Evolutionary conservation across 768 basidiomycete genomes (phyloP), one percentile per base, ranked within the genome.

Genomic region (Psilocybe sp.): DNA sequence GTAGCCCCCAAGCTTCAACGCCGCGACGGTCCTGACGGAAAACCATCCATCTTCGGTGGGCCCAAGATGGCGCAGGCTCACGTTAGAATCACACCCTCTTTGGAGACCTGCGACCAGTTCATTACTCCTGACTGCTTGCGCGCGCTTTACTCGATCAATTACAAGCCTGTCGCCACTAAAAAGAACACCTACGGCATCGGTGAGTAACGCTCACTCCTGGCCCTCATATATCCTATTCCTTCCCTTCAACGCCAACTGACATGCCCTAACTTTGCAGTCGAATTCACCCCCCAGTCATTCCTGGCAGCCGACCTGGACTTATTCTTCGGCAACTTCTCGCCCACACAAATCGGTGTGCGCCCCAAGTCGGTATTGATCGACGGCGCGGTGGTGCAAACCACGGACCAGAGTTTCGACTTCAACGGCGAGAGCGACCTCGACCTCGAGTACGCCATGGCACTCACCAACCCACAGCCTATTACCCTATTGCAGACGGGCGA

Each of bases 351-450:
- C 20, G 74, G 73, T 1, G 50, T 49, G 16, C 60, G 63, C 5
- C 75, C 74, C 13, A 63, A 61, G 13, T 46, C 58, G 6, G 66
- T 67, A 20, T 20, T 57, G 31, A 60, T 60, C n/a, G 55, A 57
- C 40, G 56, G 56, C 33, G 76, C 78, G 23, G 66, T 75, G 23
- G 68, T 73, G 4, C 80, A 81, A 59, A 73, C 72, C 5, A 50
- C 48, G 4, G 43, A 70, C 35, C 60, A 65, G 53, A 68, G 73
- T 40, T 78, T 80, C 55, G 56, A 66, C 15, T 69, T 69, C 60
- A 81, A 80, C 53, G 80, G 75, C 43, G 81, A 84, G 59, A 77
- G 79, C 16, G 69, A 81, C 53, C 70, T 84, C 14, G 82, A 84
- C 62, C 68, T 84, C 8, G 64, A 82, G 63, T 82, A 80, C 47